Evolutionary conservation across 441 rosid genomes (phyloP), one percentile per base, ranked within the genome.

Genomic region (Aquilaria agallochum): DNA sequence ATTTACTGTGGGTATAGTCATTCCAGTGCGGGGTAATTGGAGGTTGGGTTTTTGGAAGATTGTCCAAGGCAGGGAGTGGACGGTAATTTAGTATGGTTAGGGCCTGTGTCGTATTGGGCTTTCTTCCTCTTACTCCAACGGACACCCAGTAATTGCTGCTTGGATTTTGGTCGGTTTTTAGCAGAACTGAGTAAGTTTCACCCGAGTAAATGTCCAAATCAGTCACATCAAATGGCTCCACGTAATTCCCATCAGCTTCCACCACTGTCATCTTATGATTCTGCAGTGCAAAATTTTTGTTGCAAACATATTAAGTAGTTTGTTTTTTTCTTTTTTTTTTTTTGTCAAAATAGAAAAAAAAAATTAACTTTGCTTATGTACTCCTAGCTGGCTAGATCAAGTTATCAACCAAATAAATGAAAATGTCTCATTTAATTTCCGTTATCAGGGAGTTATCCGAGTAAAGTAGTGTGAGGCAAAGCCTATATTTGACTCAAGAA

Each of bases 241-340:
- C 72, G 60, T 89, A 81, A 65, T 86, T 87, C 14, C 86, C 96
- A 76, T 92, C 98, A 0, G 95, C 98, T 70, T 87, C 96, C 30
- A 92, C 95, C 63, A 84, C 93, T 42, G 73, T 31, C 80, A 92
- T 75, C 55, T 77, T 85, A 79, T 89, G 95, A 64, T 68, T 70
- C 96, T 89, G 78, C 78, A 65, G 12, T 3, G 42, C 13, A 30
- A 47, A 31, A 11, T 45, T 30, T 12, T 59, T 3, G 4, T 34
- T 34, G 40, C 4, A 3, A 3, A 34, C 6, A 6, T 34, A 34
- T 34, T 20, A 20, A 34, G 1, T 6, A 34, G 4, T 34, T 34
- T 34, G 4, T 34, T 6, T 6, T 34, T 34, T 34, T 34, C 40
- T 34, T 5, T 3, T 34, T 34, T 34, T 34, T 34, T 34, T 20